A percentile compares a stretch with the other conserved stretches of the same genome.
These are phyloP conservation scores for Trypethelium eluteriae DNA, from an alignment of 495 filamentous ascomycete species.

Conservation along the genomic window DNA sequence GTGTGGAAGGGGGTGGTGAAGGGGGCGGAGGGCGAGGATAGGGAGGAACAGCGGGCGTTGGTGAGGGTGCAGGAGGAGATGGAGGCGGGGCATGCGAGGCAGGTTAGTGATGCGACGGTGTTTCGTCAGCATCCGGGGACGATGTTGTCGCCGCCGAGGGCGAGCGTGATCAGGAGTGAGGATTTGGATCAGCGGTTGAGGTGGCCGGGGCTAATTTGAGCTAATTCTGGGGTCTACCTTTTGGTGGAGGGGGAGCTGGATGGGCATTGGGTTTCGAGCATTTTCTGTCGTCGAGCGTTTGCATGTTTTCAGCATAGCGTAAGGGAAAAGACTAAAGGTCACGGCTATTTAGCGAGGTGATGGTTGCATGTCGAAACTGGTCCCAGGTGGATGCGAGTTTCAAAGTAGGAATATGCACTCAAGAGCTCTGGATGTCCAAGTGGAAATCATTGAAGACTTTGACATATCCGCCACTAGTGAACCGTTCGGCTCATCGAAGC, in stretches of 20 bases:
- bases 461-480: too few relatives aligned
- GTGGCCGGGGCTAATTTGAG: background rate
- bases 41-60: background rate
- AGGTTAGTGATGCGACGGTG: constrained; percentile 3
- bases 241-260: background rate
- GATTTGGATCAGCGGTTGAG: background rate
- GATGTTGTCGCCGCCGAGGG: background rate
- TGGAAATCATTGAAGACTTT: too few relatives aligned
- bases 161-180: background rate
- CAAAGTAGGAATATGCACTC: background rate
- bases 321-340: background rate
- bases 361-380: background rate
- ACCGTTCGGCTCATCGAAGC: too few relatives aligned
- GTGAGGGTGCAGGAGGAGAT: background rate
- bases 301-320: background rate
- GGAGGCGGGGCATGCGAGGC: background rate
- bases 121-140: constrained; percentile 3
- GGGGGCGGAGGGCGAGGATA: background rate
- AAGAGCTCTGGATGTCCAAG: background rate
- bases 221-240: background rate
- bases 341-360: background rate
- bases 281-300: background rate
- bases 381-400: background rate
- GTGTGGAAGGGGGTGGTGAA: background rate
- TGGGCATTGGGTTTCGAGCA: too few relatives aligned